phyloP scores from a whole-genome alignment of 2,329 filamentous ascomycete genomes.

The Pseudogymnoascus destructans region DNA sequence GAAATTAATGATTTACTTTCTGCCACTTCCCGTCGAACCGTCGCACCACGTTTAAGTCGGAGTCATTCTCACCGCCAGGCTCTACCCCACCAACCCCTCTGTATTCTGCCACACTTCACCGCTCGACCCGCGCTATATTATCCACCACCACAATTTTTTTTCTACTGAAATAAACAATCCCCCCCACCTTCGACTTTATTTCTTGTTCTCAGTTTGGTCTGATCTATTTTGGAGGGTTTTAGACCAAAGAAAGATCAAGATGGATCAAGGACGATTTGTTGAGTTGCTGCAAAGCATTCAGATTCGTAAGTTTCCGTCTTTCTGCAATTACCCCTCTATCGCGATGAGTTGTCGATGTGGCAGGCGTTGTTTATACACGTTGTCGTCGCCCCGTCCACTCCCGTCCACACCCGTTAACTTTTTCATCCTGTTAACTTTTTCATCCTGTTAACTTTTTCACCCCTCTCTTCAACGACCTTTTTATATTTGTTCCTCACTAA shows the following conservation, averaged over 20 bases:
- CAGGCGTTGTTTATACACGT: conserved; percentile 12
- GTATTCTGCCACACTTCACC: conserved; percentile 8
- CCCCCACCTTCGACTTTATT: conserved; percentile 1
- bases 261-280: conserved; percentile 76
- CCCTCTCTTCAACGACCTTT: neutral
- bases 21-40: neutral
- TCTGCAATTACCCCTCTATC: conserved; percentile 14
- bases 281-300: conserved; percentile 78
- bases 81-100: conserved; percentile 1
- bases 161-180: conserved; percentile 6
- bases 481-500: conserved; percentile 15
- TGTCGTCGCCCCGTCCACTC: neutral
- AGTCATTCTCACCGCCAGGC: conserved; percentile 1
- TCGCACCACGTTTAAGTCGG: neutral
- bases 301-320: conserved; percentile 51
- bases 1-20: neutral
- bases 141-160: conserved; percentile 8
- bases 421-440: conserved; percentile 13
- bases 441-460: conserved; percentile 12
- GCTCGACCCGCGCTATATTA: conserved; percentile 7
- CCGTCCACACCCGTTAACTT: neutral
- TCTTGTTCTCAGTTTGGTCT: conserved; percentile 9
- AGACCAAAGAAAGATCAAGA: conserved; percentile 28
- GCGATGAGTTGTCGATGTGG: conserved; percentile 12
- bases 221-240: conserved; percentile 8